These are phyloP conservation scores for Tetrapyrgos nigripes DNA, from an alignment of 1,284 basidiomycete species.

Conservation along the genomic window DNA sequence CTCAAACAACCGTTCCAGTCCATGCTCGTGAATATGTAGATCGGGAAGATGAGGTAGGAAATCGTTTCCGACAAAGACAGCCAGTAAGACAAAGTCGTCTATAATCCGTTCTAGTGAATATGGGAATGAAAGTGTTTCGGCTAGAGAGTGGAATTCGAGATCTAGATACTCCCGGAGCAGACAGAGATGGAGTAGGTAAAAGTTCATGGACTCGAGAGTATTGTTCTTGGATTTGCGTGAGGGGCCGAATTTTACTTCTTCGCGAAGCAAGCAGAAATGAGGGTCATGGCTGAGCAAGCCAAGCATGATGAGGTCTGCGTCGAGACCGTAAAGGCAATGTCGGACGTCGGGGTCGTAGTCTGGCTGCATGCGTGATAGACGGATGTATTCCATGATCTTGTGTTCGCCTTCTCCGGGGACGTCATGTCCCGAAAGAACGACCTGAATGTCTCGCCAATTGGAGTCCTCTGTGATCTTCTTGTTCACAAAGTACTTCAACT, in stretches of 20 bases:
- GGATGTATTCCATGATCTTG: conserved; percentile 99
- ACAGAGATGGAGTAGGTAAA: conserved; percentile 94
- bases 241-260: conserved; percentile 98
- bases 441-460: conserved; percentile 91
- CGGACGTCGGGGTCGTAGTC: conserved; percentile 94
- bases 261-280: conserved; percentile 96
- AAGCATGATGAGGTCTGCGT: conserved; percentile 99
- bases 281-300: conserved; percentile 97
- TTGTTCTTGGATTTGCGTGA: conserved; percentile 75
- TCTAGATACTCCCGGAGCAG: conserved; percentile 97
- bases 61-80: conserved; percentile 97
- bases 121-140: conserved; percentile 62
- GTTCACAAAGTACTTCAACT: conserved; percentile 95
- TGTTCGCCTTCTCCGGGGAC: conserved; percentile 99
- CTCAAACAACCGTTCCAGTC: conserved; percentile 89
- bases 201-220: conserved; percentile 86
- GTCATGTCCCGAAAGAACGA: conserved; percentile 98
- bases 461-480: conserved; percentile 97
- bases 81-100: conserved; percentile 97
- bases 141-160: conserved; percentile 87
- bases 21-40: conserved; percentile 97
- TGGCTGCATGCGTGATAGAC: conserved; percentile 91
- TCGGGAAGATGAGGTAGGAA: conserved; percentile 97
- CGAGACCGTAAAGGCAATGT: conserved; percentile 98
- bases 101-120: conserved; percentile 94